phyloP scores from a whole-genome alignment of 2,329 filamentous ascomycete genomes.

The Nothomitra cinnamomea region DNA sequence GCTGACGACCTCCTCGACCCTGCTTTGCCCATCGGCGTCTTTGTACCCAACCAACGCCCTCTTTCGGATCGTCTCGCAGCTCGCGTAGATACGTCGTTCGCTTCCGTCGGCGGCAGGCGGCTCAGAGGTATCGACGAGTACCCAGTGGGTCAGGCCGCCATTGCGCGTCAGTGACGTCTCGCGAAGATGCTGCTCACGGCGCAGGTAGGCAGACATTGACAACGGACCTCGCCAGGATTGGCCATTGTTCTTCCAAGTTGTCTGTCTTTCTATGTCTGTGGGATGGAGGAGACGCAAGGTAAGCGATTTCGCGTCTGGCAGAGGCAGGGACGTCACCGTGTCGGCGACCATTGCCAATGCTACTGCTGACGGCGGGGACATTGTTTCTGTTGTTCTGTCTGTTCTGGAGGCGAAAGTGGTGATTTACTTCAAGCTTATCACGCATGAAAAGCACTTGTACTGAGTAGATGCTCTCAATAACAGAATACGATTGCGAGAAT shows the following conservation, averaged over 20 bases:
- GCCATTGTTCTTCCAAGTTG: constrained; percentile 35
- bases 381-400: neutral
- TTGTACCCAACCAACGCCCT: constrained; percentile 26
- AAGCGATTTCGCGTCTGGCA: neutral
- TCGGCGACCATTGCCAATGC: neutral
- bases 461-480: neutral
- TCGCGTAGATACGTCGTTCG: constrained; percentile 32
- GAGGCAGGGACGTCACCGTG: neutral
- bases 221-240: constrained; percentile 40
- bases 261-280: neutral
- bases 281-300: neutral
- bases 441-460: neutral
- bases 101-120: constrained; percentile 10
- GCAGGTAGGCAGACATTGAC: constrained; percentile 35
- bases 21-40: constrained; percentile 1
- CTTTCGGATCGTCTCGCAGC: constrained; percentile 39
- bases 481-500: no score
- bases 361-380: constrained; percentile 2
- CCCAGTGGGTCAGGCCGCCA: constrained; percentile 41
- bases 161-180: constrained; percentile 34
- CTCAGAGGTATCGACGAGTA: constrained; percentile 32
- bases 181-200: constrained; percentile 36
- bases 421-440: neutral
- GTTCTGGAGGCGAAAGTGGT: neutral
- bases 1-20: constrained; percentile 38